A percentile compares a stretch with the other conserved stretches of the same genome.
Conservation (phyloP, 257 asterid genomes). For the Knoxia roxburghii region DNA sequence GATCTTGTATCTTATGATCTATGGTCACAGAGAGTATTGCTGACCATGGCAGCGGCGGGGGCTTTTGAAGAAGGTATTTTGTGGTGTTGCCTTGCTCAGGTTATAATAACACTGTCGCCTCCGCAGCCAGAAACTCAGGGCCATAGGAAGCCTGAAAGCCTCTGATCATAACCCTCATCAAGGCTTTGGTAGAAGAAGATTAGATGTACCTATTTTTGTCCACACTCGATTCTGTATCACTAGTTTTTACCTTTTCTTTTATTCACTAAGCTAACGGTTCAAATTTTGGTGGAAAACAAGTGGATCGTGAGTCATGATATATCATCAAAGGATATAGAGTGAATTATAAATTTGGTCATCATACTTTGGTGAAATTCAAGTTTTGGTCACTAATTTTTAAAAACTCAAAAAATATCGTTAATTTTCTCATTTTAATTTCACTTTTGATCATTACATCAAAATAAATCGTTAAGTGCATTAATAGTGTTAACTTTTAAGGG, state of each 20-base stretch:
- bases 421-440: no score
- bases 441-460: no score
- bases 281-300: no score
- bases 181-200: background rate
- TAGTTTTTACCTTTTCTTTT: background rate
- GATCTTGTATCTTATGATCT: background rate
- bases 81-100: background rate
- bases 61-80: slow-evolving; percentile 1
- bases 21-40: background rate
- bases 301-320: no score
- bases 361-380: no score
- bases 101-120: background rate
- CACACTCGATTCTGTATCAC: background rate
- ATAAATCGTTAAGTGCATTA: no score
- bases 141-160: background rate
- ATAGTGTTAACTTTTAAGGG: no score
- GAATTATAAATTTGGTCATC: no score
- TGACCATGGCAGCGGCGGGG: background rate
- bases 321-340: no score
- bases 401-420: no score
- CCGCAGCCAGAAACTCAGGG: background rate
- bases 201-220: background rate
- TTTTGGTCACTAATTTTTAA: no score
- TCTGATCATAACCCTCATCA: background rate
- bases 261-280: background rate